Evolutionary conservation across 208 protist species (phyloP), one percentile per base, ranked within the genome.

Genomic region (Acanthamoeba lenticulata): DNA sequence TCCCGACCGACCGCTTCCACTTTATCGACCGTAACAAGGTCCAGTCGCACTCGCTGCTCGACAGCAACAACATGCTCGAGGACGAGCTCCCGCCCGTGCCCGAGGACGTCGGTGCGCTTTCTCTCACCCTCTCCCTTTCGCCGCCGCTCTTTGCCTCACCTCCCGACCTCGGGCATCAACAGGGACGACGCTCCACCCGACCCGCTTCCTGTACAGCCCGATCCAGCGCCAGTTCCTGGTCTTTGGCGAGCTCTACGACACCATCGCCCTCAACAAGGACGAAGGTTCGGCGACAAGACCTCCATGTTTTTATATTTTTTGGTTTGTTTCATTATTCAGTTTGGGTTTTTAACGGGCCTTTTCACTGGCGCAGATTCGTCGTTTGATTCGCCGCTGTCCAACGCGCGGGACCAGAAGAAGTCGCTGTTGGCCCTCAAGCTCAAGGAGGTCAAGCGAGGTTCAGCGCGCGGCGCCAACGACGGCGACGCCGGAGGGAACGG

Each of bases 11-110:
- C 55, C 11, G 55, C 11, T 91, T 91, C 85, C 47, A 72, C 36
- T 91, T 91, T 36, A 29, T 91, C 40, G 85, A 91, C 24, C 40
- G 38, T 34, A 91, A 60, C 57, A 91, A 91, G 36, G 40, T 91
- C 24, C 85, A 91, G 85, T 91, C 85, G 11, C 85, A 91, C 36
- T 72, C 52, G 32, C 27, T 91, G 27, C 13, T 69, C 21, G 85
- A 62, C 17, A 19, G 85, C 19, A 69, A 91, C 57, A 91, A 91
- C 57, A 29, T 91, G 42, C 42, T 91, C 27, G 85, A 91, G 27
- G 85, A 60, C 32, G 85, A 91, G 27, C 40, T 91, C 13, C 85
- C 85, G 6, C 2, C 44, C 4, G 77, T 86, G 77, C 77, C 77
- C 5, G 77, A 86, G 47, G 77, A 86, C n/a, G 40, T 86, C 29